Evolutionary conservation across 2,329 filamentous ascomycete species (phyloP).

Genomic region (Penicillium sp.): DNA sequence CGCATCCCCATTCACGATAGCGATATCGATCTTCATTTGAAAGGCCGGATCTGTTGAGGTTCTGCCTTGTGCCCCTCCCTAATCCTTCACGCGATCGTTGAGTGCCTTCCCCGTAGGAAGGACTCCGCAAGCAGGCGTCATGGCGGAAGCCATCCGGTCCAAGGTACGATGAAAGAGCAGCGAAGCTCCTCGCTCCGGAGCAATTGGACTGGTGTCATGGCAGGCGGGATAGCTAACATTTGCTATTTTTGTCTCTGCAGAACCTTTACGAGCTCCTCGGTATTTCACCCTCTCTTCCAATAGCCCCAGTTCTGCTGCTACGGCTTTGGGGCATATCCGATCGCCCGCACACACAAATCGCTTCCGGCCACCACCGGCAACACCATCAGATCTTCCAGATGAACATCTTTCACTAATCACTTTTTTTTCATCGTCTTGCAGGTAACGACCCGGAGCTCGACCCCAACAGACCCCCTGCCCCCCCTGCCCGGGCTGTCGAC

Average conservation of each 20-base stretch:
- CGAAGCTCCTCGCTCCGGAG: slow-evolving; percentile 10
- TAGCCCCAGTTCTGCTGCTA: not conserved
- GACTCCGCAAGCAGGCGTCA: slow-evolving; percentile 54
- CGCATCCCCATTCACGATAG: slow-evolving; percentile 30
- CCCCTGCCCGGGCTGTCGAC: slow-evolving; percentile 86
- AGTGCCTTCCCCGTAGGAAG: slow-evolving; percentile 55
- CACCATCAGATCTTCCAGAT: not conserved
- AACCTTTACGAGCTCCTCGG: slow-evolving; percentile 99
- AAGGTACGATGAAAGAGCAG: slow-evolving; percentile 45
- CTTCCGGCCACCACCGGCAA: slow-evolving; percentile 15
- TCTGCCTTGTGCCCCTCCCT: slow-evolving; percentile 39
- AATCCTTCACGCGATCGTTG: slow-evolving; percentile 51
- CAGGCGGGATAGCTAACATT: slow-evolving; percentile 27
- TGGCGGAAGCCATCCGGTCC: slow-evolving; percentile 55
- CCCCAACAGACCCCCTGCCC: slow-evolving; percentile 73
- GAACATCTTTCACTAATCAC: slow-evolving; percentile 27
- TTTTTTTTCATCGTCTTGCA: slow-evolving; percentile 43
- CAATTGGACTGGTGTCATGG: slow-evolving; percentile 14
- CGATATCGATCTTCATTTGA: slow-evolving; percentile 13
- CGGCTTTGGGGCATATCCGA: not conserved
- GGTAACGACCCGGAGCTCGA: slow-evolving; percentile 73
- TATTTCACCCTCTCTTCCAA: slow-evolving; percentile 54
- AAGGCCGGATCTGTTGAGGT: slow-evolving; percentile 35
- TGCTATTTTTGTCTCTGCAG: slow-evolving; percentile 54
- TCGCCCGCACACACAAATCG: slow-evolving; percentile 9